These are phyloP conservation scores for Fusarium brevicatenulatum DNA, from an alignment of 2,329 filamentous ascomycete genomes.

Conservation along the genomic window DNA sequence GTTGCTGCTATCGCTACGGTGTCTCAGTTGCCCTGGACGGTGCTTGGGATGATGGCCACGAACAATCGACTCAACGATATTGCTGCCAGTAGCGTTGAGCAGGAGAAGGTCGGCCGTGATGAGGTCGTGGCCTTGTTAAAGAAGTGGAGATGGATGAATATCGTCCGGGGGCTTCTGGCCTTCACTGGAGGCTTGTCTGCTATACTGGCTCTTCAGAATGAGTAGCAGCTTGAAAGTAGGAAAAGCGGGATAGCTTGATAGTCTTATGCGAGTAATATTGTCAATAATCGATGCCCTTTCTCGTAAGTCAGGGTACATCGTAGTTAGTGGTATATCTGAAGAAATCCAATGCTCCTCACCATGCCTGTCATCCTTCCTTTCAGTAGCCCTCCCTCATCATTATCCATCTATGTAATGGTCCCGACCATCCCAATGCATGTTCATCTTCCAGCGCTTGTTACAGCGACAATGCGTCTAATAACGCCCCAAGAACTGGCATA, in stretches of 20 bases:
- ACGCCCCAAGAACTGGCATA: not conserved
- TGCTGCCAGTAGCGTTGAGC: conserved; percentile 9
- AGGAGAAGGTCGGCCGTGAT: conserved; percentile 21
- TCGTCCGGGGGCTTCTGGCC: conserved; percentile 26
- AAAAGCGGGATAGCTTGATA: not conserved
- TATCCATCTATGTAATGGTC: not conserved
- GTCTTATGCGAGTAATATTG: not conserved
- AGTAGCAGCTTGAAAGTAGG: not conserved
- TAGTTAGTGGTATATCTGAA: conserved; percentile 10
- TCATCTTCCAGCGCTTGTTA: not conserved
- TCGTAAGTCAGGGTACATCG: not conserved
- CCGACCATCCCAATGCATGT: not conserved
- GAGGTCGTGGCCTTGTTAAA: conserved; percentile 25
- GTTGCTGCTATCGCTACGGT: conserved; percentile 18
- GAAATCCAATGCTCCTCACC: not conserved
- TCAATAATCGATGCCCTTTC: not conserved
- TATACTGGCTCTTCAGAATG: conserved; percentile 20
- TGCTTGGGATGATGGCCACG: conserved; percentile 32
- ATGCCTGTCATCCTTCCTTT: not conserved
- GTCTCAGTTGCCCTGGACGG: conserved; percentile 31
- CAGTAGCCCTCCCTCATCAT: not conserved
- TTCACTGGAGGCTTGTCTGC: conserved; percentile 26
- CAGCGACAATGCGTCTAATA: not conserved
- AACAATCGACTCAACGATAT: conserved; percentile 29
- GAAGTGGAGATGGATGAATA: conserved; percentile 36